Base-by-base conservation (phyloP, 192 early-diverging fungal genomes). In the Phlyctochytrium bullatum region DNA sequence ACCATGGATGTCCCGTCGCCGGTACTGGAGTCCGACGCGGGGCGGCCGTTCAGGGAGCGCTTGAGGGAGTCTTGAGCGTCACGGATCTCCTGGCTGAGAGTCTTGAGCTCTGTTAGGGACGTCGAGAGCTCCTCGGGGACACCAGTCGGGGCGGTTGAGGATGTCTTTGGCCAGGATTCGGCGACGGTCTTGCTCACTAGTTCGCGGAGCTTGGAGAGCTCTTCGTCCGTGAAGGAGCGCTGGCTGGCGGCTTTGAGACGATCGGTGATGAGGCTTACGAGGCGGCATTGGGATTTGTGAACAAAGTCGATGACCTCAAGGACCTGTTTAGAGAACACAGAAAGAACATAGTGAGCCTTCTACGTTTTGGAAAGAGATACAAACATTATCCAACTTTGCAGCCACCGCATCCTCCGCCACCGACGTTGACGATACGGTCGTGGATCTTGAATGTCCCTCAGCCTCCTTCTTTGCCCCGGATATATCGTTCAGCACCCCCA, bases 201-300 rank as follows among this genome's bases (percentile, higher is more conserved):
- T n/a, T n/a, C n/a, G n/a, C n/a, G n/a, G n/a, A n/a, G n/a, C n/a
- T n/a, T n/a, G n/a, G n/a, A n/a, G n/a, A n/a, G n/a, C n/a, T n/a
- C n/a, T n/a, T n/a, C n/a, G n/a, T n/a, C n/a, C n/a, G n/a, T n/a
- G n/a, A n/a, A n/a, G n/a, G n/a, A n/a, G n/a, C n/a, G n/a, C n/a
- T n/a, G n/a, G n/a, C n/a, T n/a, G n/a, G n/a, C n/a, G n/a, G n/a
- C n/a, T 47, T 57, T 56, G 10, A 51, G 32, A 27, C 62, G 61
- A 3, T 69, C 62, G 1, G 69, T 58, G 25, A 71, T 6, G 17
- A 71, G 54, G 29, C 10, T 50, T 4, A 64, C 69, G 35, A 71
- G 69, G 2, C 69, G 69, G 53, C 61, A 63, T 64, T 71, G 69
- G 2, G 69, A 71, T 34, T 71, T 54, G 53, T 71, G 62, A 0